Evolutionary conservation across 306 rosid genomes (phyloP).

Genomic region (Casuarina equisetifolia): DNA sequence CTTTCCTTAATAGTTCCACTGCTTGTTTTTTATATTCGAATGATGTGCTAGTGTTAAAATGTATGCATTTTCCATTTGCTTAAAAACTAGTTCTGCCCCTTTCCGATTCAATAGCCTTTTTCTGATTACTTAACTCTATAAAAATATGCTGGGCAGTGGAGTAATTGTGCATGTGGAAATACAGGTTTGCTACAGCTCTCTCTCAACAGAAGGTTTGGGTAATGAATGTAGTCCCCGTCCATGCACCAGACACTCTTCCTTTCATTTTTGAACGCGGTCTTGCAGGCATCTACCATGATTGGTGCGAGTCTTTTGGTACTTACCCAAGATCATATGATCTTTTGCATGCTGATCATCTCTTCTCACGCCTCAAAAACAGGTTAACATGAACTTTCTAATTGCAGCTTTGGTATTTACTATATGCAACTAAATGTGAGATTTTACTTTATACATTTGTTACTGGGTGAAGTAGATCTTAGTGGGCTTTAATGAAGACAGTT

Average conservation of each 20-base stretch:
- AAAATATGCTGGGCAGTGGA: constrained; percentile 6
- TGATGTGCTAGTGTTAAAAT: neutral
- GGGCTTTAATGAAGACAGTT: neutral
- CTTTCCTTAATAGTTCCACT: constrained; percentile 22
- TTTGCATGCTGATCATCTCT: constrained; percentile 91
- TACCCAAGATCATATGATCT: constrained; percentile 96
- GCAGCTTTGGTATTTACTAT: neutral
- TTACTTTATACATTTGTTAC: neutral
- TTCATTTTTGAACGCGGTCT: constrained; percentile 88
- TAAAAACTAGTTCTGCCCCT: neutral
- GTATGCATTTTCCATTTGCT: neutral
- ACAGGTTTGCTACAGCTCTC: constrained; percentile 87
- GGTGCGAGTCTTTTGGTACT: constrained; percentile 92
- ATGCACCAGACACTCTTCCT: constrained; percentile 85
- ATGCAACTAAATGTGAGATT: neutral
- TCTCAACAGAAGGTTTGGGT: constrained; percentile 86
- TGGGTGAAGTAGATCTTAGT: neutral
- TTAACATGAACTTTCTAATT: constrained; percentile 11
- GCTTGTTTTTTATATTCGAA: constrained; percentile 24
- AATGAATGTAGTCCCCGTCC: constrained; percentile 91
- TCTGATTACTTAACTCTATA: neutral
- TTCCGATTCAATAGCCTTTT: neutral
- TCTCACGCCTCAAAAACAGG: constrained; percentile 95
- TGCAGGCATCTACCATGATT: constrained; percentile 81
- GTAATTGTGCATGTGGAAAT: constrained; percentile 12